Evolutionary conservation across 345 rosid species (phyloP), one percentile per base, ranked within the genome.

Genomic region (Aurinia saxatilis): DNA sequence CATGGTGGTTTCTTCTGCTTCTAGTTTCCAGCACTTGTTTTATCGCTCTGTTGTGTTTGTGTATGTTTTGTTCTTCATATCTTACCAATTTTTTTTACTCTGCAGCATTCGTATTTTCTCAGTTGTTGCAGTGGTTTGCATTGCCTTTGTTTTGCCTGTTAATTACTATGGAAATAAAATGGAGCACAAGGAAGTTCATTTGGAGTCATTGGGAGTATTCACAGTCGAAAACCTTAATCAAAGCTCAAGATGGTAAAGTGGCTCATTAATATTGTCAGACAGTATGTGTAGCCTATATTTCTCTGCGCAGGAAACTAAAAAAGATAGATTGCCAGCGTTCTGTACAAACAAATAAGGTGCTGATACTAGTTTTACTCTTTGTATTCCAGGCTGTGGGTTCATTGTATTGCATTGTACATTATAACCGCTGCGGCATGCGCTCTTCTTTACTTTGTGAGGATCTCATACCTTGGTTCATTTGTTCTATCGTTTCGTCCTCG

Each of bases 371-470:
- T 40, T 40, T 48, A 31, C 13, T 49, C 23, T 56, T 57, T 1
- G 36, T 44, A 0, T 59, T 50, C 34, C 87, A 90, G 99, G 99
- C 82, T 93, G 38, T 87, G 97, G 99, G 79, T 75, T 21, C 99
- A 90, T 73, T 85, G 96, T 81, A 55, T 90, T 66, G 79, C 90
- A 35, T 75, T 93, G 60, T 93, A 93, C 66, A 44, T 87, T 67
- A 87, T 90, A 73, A 42, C 97, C 64, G 51, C 68, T 55, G 66
- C 90, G 3, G 81, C 96, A 40, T 90, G 91, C 66, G 72, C 70
- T 68, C 96, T 93, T 40, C 95, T 93, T 41, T 90, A 93, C 78
- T 74, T 79, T 71, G 99, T 93, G 81, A 87, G 97, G 66, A 73
- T 56, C 12, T 50, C 73, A 60, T 44, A 39, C 50, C 51, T 35